Base-by-base conservation (phyloP, 805 yeast genomes). In the Pichia nanzhaoensis region DNA sequence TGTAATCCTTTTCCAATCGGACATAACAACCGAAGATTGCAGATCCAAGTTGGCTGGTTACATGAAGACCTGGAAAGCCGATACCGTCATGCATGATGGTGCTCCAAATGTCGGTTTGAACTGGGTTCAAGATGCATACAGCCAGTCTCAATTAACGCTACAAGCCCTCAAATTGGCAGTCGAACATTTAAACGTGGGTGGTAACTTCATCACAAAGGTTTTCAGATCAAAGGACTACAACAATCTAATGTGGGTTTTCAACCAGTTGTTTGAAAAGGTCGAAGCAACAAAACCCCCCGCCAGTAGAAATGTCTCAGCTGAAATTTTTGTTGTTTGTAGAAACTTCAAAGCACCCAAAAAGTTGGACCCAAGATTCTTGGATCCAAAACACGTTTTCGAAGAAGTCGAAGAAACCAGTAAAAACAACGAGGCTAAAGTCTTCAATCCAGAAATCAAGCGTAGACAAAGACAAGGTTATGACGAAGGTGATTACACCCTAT, bases 281-380 rank as follows among this genome's bases (percentile, higher is more conserved):
- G 98, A 93, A 65, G 99, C 99, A 17, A 93, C 99, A 0, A 93
- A 93, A 61, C 99, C 99, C 7, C 98, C 99, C 8, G 90, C 98
- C 8, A 89, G 97, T 33, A 90, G 99, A 81, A 89, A 88, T 66
- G 99, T 93, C 30, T 91, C 98, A 61, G 99, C 99, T 2, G 99
- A 93, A 73, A 93, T 93, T 59, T 93, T 93, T 61, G 99, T 93
- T 39, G 97, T 90, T 32, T 93, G 99, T 68, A 82, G 82, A 63
- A 95, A 95, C 12, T 93, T 85, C 71, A 91, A 90, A 64, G 96
- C 98, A 13, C 99, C 99, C 40, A 87, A 90, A 64, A 88, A 84
- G 62, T 65, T 93, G 51, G 99, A 93, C 67, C 96, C 97, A 40
- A 78, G 95, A 58, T 71, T 93, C 46, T 70, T 93, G 49, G 99